These are phyloP conservation scores for Umbelopsis sp. DNA, from an alignment of 371 early-diverging fungal species.

Conservation along the genomic window DNA sequence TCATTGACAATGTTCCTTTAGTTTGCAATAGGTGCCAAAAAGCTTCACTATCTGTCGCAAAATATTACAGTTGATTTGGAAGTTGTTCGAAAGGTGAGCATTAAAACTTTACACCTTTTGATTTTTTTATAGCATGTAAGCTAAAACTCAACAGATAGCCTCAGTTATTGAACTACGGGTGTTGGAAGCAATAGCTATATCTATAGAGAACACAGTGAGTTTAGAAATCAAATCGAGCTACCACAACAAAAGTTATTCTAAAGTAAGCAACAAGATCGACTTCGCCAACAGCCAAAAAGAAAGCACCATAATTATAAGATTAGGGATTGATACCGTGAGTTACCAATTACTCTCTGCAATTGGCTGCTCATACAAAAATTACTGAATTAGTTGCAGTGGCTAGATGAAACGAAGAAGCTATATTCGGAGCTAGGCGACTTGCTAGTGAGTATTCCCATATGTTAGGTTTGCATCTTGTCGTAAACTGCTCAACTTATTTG, in stretches of 20 bases:
- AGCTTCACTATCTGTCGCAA: constrained; percentile 41
- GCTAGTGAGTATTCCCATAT: constrained; percentile 35
- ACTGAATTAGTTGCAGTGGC: constrained; percentile 31
- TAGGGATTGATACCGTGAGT: constrained; percentile 57
- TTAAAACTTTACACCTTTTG: neutral
- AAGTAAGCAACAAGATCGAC: constrained; percentile 56
- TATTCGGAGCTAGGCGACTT: constrained; percentile 62
- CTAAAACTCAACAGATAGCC: constrained; percentile 34
- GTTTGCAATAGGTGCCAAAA: constrained; percentile 67
- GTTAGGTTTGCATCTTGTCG: neutral
- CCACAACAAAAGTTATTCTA: neutral
- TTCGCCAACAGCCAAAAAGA: constrained; percentile 66
- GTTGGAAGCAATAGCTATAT: constrained; percentile 56
- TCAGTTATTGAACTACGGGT: constrained; percentile 41
- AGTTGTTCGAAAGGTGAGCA: constrained; percentile 44
- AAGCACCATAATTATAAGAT: constrained; percentile 63
- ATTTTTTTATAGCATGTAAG: neutral
- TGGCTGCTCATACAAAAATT: neutral
- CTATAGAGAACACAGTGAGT: neutral
- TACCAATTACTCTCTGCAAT: neutral
- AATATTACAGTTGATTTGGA: constrained; percentile 32
- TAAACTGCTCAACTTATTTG: neutral
- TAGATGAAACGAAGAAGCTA: constrained; percentile 63
- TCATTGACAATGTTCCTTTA: constrained; percentile 24
- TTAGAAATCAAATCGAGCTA: neutral